Evolutionary conservation across 2,329 filamentous ascomycete species (phyloP).

Genomic region (Ceratocystis colombiana): DNA sequence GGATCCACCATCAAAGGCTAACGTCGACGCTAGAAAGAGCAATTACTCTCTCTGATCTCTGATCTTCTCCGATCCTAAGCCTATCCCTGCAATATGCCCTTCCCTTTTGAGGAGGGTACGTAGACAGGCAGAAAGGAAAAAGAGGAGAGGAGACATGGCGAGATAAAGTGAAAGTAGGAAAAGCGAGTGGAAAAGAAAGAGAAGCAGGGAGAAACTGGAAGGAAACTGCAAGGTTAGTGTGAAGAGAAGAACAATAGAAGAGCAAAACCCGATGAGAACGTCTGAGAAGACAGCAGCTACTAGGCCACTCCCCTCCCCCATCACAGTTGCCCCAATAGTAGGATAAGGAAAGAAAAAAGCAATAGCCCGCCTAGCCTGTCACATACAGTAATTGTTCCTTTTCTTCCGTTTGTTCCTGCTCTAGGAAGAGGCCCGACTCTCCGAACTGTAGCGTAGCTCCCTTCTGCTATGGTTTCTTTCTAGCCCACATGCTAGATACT

Average conservation of each 20-base stretch:
- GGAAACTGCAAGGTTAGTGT: neutral
- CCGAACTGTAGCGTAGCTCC: neutral
- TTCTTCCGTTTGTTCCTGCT: slow-evolving; percentile 1
- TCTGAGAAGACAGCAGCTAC: neutral
- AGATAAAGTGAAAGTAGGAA: neutral
- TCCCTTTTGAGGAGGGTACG: slow-evolving; percentile 9
- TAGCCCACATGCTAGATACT: neutral
- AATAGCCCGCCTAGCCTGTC: neutral
- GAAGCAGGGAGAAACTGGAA: neutral
- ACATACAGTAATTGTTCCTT: neutral
- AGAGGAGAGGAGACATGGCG: neutral
- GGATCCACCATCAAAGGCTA: slow-evolving; percentile 6
- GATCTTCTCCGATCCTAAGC: neutral
- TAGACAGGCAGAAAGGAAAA: neutral
- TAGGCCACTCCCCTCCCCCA: too few relatives aligned
- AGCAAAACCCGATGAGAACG: neutral
- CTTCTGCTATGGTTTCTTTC: neutral
- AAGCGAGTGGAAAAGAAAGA: neutral
- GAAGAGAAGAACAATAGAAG: neutral
- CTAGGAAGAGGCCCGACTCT: slow-evolving; percentile 1
- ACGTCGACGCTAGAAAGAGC: slow-evolving; percentile 1
- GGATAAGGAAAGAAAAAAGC: neutral
- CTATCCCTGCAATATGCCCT: slow-evolving; percentile 6
- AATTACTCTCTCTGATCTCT: slow-evolving; percentile 6
- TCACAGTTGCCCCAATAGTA: too few relatives aligned